Evolutionary conservation across 2,329 filamentous ascomycete genomes (phyloP), one percentile per base, ranked within the genome.

Genomic region (Epicoccum nigrum): DNA sequence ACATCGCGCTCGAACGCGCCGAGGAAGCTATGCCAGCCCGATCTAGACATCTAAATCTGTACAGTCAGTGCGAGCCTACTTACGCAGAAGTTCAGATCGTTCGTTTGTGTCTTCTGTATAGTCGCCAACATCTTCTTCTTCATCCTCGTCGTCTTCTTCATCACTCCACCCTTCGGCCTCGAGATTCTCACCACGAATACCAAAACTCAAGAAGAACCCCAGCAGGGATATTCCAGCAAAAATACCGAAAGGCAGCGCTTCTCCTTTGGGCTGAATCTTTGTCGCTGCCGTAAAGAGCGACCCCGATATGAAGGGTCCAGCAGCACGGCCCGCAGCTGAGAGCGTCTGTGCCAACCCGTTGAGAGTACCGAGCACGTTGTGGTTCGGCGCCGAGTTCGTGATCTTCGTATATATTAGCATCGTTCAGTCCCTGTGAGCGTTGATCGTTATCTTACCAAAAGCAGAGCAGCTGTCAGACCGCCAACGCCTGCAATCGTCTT

Each of bases 321-420:
- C 83, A 34, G 92, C 92, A 53, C 94, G 86, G 7, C 94, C 94
- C 0, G 90, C 90, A 0, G 94, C 94, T 0, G 91, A 96, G 0
- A 99, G 84, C 0, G 92, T 96, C 73, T 99, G 94, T 0, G 94
- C 94, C 25, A 97, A 83, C 8, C 94, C 94, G 67, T 99, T 97
- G 20, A 99, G 81, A 0, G 90, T 92, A 3, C 94, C 94, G 0
- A 99, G 82, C 0, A 90, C 92, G 4, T 88, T 86, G 71, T 93
- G 84, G 7, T 92, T 91, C 0, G 92, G 90, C 0, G 92, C 90
- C 1, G 90, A 95, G 65, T 99, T 99, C 30, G 92, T 97, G 60
- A 99, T 92, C 89, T 93, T 56, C 12, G 31, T 20, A 19, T 13
- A 17, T 7, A 21, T 64, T 53, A 64, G 59, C 33, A 56, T 8